Conservation (phyloP, 1,139 yeast species). For the Torulaspora pretoriensis region DNA sequence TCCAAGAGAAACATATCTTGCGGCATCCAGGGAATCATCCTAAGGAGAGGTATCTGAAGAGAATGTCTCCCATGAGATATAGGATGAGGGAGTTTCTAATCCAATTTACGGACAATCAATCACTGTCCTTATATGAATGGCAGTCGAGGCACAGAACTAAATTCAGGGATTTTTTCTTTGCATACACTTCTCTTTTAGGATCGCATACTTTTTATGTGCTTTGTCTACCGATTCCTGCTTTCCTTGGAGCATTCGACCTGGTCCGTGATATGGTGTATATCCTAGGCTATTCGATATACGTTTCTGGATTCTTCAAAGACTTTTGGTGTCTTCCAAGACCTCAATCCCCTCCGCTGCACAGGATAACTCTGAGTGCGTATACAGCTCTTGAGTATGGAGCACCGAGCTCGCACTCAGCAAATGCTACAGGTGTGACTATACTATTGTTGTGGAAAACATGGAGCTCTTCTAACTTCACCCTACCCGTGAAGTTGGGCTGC, state of each 20-base stretch:
- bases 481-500: conserved; percentile 9
- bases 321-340: conserved; percentile 89
- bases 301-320: conserved; percentile 78
- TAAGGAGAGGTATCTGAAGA: conserved; percentile 57
- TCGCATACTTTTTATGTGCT: conserved; percentile 91
- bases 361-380: conserved; percentile 83
- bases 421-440: conserved; percentile 73
- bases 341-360: conserved; percentile 80
- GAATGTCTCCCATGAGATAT: conserved; percentile 59
- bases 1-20: conserved; percentile 29
- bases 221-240: conserved; percentile 77
- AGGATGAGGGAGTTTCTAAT: conserved; percentile 51
- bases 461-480: conserved; percentile 12
- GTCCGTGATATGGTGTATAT: conserved; percentile 68
- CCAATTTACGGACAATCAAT: conserved; percentile 63
- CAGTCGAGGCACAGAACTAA: conserved; percentile 54
- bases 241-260: conserved; percentile 67
- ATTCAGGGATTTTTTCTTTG: conserved; percentile 67
- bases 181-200: conserved; percentile 86
- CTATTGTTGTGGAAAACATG: conserved; percentile 23
- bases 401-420: conserved; percentile 90
- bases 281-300: conserved; percentile 81
- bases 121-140: conserved; percentile 52
- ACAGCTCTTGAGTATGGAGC: conserved; percentile 94
- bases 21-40: conserved; percentile 72